Conservation (phyloP, 139 green algal species). For the Spirogloea muscicola region DNA sequence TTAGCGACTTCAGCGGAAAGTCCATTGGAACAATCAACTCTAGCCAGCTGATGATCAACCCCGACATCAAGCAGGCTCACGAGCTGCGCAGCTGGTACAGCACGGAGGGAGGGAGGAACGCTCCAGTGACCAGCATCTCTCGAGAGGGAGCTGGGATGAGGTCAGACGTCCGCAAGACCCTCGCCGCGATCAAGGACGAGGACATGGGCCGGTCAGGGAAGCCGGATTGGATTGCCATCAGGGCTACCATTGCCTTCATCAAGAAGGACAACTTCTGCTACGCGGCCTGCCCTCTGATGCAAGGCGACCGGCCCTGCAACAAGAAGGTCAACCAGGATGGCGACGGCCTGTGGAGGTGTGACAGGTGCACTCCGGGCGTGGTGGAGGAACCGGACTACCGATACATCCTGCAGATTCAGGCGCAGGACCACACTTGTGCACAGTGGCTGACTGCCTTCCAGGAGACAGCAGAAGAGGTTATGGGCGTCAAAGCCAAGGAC, state of each 20-base stretch:
- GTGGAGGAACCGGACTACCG: constrained; percentile 15
- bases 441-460: constrained; percentile 61
- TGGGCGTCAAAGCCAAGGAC: constrained; percentile 13
- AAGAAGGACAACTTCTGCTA: constrained; percentile 67
- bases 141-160: constrained; percentile 43
- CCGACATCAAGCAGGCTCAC: constrained; percentile 59
- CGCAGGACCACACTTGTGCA: constrained; percentile 59
- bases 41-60: constrained; percentile 68
- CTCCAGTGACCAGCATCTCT: constrained; percentile 52
- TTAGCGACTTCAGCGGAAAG: constrained; percentile 94
- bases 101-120: constrained; percentile 16
- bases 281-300: constrained; percentile 57
- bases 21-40: constrained; percentile 70
- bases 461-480: constrained; percentile 29
- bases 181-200: constrained; percentile 78
- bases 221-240: constrained; percentile 68
- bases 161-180: constrained; percentile 59
- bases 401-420: constrained; percentile 44
- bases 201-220: constrained; percentile 57
- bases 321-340: constrained; percentile 73
- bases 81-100: constrained; percentile 60
- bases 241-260: constrained; percentile 58
- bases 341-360: constrained; percentile 36
- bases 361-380: constrained; percentile 38
- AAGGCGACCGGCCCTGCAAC: constrained; percentile 63